Evolutionary conservation across 169 alveolate genomes (phyloP), one percentile per base, ranked within the genome.

Genomic region (Plasmodium reichenowi): DNA sequence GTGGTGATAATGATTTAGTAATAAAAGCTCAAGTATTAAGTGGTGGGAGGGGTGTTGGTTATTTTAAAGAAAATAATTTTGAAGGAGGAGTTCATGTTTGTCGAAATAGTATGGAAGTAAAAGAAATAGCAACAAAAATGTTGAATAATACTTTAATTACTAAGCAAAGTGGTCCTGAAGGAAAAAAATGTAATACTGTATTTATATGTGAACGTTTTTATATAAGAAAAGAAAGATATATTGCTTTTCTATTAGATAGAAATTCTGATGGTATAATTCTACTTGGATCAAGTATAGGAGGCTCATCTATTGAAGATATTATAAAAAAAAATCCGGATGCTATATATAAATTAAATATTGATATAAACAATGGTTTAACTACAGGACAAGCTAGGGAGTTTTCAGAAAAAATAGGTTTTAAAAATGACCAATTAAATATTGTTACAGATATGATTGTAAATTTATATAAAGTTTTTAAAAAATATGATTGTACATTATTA

Each of bases 21-120:
- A 73, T 96, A 6, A 96, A 96, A 89, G 97, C 97, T 8, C 96
- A 95, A 88, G 97, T 95, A 45, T 96, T 95, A 22, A 96, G 98
- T 66, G 99, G 98, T 15, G 99, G 99, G 2, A 94, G 99, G 86
- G 98, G 98, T 1, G 88, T 93, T 63, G 99, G 99, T 8, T 64
- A 86, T 63, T 97, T 97, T 91, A 94, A 91, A 63, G 96, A 93
- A 54, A 95, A 94, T 68, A 95, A 95, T 66, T 92, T 90, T 48
- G 48, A 95, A 67, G 94, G 96, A 54, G 99, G 99, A 20, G 98
- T 97, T 38, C 97, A 96, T 75, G 72, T 96, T 1, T 96, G 91
- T 52, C 56, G 89, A 9, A 93, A 95, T 4, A 95, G 98, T 48
- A 93, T 88, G 70, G 96, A 89, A 64, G 98, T 93, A 6, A 78